phyloP scores from a whole-genome alignment of 2,329 filamentous ascomycete species.

The Aspergillus bombycis region DNA sequence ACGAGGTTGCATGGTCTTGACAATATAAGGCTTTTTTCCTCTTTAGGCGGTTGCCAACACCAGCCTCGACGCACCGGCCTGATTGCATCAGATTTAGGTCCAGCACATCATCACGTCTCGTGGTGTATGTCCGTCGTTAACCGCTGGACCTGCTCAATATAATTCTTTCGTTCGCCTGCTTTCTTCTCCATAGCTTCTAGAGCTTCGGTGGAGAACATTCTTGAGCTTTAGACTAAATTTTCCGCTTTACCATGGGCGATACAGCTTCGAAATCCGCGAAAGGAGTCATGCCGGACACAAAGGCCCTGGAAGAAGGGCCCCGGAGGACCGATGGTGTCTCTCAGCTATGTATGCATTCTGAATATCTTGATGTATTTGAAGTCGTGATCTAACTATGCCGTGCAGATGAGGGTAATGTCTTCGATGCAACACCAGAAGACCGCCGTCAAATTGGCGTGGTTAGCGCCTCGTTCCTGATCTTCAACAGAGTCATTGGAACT shows the following conservation, averaged over 20 bases:
- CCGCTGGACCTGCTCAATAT: not conserved
- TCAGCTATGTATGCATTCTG: slow-evolving; percentile 32
- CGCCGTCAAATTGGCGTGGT: slow-evolving; percentile 45
- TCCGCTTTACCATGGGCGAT: slow-evolving; percentile 19
- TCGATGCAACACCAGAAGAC: slow-evolving; percentile 37
- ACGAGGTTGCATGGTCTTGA: slow-evolving; percentile 3
- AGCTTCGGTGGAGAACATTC: slow-evolving; percentile 6
- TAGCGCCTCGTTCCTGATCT: slow-evolving; percentile 51
- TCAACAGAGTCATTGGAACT: slow-evolving; percentile 54
- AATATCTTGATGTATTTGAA: not conserved
- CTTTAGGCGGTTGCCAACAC: slow-evolving; percentile 1
- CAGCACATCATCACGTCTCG: slow-evolving; percentile 33
- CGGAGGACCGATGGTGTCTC: slow-evolving; percentile 37
- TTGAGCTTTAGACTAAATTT: not conserved
- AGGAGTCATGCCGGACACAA: slow-evolving; percentile 24
- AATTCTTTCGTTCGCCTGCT: not conserved
- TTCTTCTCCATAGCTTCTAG: slow-evolving; percentile 6
- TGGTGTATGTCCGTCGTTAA: slow-evolving; percentile 19
- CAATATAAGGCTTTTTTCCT: not conserved
- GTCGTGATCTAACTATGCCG: slow-evolving; percentile 13
- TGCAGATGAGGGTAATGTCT: slow-evolving; percentile 42
- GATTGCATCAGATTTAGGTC: slow-evolving; percentile 36
- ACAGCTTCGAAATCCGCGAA: slow-evolving; percentile 19
- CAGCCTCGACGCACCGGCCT: not conserved
- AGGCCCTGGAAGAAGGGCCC: slow-evolving; percentile 27